These are phyloP conservation scores for Paxillus ammoniavirescens DNA, from an alignment of 768 basidiomycete species.

Conservation along the genomic window DNA sequence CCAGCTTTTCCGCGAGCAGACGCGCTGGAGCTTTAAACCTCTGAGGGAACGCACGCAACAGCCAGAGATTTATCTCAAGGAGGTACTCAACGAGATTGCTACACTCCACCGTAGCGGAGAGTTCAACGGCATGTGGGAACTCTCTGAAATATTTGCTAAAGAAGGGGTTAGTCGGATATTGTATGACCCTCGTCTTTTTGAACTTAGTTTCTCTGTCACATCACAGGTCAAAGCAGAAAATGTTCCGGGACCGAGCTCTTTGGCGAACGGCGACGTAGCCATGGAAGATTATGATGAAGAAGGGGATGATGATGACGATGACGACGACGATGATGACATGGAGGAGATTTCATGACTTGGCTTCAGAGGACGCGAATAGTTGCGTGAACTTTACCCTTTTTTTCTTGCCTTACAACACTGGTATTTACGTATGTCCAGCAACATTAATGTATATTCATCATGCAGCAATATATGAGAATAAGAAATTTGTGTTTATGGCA, in stretches of 20 bases:
- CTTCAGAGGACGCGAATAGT: not conserved
- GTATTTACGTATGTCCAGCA: not conserved
- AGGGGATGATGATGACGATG: constrained; percentile 52
- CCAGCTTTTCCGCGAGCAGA: constrained; percentile 67
- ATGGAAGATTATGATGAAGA: constrained; percentile 47
- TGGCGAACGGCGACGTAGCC: constrained; percentile 19
- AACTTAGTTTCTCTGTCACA: constrained; percentile 1
- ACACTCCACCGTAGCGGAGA: constrained; percentile 78
- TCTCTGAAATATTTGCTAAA: constrained; percentile 71
- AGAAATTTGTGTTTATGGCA: not conserved
- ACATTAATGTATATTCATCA: not conserved
- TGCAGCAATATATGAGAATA: constrained; percentile 6
- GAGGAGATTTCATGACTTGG: constrained; percentile 59
- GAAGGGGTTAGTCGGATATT: constrained; percentile 45
- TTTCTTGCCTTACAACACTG: not conserved
- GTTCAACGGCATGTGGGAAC: constrained; percentile 76
- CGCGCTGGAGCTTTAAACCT: constrained; percentile 79
- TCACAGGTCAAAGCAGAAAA: constrained; percentile 46
- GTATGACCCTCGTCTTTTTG: not conserved
- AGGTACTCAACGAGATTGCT: constrained; percentile 75
- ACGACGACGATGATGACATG: constrained; percentile 65
- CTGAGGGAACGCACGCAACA: constrained; percentile 81
- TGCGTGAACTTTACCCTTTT: not conserved
- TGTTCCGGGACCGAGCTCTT: constrained; percentile 39
- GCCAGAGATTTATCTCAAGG: constrained; percentile 84